Evolutionary conservation across 2,329 filamentous ascomycete species (phyloP), one percentile per base, ranked within the genome.

Genomic region (Calonectria multiphialidica): DNA sequence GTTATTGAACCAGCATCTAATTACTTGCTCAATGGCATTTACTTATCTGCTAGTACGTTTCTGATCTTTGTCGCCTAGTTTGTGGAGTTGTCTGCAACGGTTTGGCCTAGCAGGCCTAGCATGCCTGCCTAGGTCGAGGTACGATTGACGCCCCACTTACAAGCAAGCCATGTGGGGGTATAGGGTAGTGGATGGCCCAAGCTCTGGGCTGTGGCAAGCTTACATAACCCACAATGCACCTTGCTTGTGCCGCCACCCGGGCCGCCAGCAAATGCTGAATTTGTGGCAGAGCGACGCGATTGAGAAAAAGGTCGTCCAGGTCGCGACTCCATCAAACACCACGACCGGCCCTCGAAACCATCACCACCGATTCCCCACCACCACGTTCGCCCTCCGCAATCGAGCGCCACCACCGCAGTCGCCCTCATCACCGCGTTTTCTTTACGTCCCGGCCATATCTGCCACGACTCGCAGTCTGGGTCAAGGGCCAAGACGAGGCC

Each of bases 261-360:
- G 23, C 33, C 53, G 33, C 30, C 73, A 62, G 74, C 62, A 76
- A 74, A 73, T 63, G 45, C 72, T 76, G 75, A 79, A 74, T 72
- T 76, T 73, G 70, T 71, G 73, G 72, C 69, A 66, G 75, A 80
- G 75, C 76, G 77, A 81, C 80, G 80, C 80, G 77, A 80, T 79
- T 77, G 72, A 80, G 79, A 76, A 80, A 81, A 79, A 76, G 79
- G 77, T 74, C 66, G 66, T 63, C 75, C 70, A 73, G 70, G 73
- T 79, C 76, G 76, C 78, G 78, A 80, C 78, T 78, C 77, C 71
- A 80, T 80, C 78, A 78, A 80, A 64, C 70, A 74, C 74, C 68
- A 63, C 68, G 66, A 40, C 67, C 69, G 67, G 45, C 65, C 70
- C 49, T 70, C 70, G 67, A 77, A 70, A 63, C 69, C 73, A 80